phyloP scores from a whole-genome alignment of 352 stramenopile species.

The Globisporangium abappressorium region DNA sequence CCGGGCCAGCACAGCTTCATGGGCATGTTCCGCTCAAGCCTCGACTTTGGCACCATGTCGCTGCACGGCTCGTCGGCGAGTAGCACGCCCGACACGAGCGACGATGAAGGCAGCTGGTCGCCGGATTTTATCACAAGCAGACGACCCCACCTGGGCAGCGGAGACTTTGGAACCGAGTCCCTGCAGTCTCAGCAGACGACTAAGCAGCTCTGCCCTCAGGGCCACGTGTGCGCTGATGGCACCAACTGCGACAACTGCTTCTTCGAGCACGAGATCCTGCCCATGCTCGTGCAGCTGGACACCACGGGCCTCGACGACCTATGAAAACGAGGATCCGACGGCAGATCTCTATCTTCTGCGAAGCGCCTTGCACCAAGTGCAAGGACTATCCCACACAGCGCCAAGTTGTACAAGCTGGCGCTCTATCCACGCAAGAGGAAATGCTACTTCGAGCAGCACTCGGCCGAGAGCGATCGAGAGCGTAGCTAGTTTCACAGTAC shows the following conservation, averaged over 20 bases:
- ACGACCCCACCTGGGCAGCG: slow-evolving; percentile 5
- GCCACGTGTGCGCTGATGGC: slow-evolving; percentile 11
- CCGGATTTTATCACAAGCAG: background rate
- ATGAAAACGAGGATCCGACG: background rate
- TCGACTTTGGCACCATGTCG: slow-evolving; percentile 12
- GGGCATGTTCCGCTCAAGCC: slow-evolving; percentile 8
- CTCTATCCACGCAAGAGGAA: background rate
- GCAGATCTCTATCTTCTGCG: background rate
- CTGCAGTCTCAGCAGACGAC: background rate
- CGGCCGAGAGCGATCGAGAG: background rate
- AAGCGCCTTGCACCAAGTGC: background rate
- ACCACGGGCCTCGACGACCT: slow-evolving; percentile 10
- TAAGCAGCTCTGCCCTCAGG: slow-evolving; percentile 3
- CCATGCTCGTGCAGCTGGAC: slow-evolving; percentile 31
- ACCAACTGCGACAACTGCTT: slow-evolving; percentile 24
- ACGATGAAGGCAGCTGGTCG: slow-evolving; percentile 18
- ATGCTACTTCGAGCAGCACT: background rate
- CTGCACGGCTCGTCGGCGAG: slow-evolving; percentile 5
- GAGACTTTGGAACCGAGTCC: background rate
- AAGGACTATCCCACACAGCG: background rate
- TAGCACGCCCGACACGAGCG: slow-evolving; percentile 20
- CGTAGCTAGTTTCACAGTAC: background rate
- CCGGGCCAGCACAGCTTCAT: slow-evolving; percentile 11
- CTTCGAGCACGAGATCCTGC: slow-evolving; percentile 37
- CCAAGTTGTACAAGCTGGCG: background rate